These are phyloP conservation scores for Coriaria nepalensis DNA, from an alignment of 306 rosid genomes.

Conservation along the genomic window DNA sequence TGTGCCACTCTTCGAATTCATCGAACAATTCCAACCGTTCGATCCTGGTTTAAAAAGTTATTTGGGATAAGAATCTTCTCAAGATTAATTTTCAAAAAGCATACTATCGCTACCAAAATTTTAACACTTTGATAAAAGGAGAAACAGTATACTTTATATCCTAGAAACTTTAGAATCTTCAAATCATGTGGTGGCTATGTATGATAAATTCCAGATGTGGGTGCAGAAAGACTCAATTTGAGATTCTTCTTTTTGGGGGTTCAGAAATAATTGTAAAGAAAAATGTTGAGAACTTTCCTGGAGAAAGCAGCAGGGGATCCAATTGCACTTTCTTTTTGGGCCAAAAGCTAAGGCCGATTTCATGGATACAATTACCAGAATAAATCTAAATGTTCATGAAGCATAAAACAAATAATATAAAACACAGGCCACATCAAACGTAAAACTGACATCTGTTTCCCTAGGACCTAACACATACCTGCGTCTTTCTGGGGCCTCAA, in stretches of 20 bases:
- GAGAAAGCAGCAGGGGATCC: too few relatives aligned
- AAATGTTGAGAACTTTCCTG: too few relatives aligned
- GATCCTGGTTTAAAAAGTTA: constrained; percentile 39
- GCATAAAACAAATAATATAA: too few relatives aligned
- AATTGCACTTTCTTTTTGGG: too few relatives aligned
- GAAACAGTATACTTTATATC: constrained; percentile 5
- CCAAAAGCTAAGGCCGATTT: too few relatives aligned
- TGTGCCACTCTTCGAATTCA: constrained; percentile 98
- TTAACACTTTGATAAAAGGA: not conserved
- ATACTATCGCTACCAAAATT: constrained; percentile 12
- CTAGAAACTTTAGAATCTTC: constrained; percentile 17
- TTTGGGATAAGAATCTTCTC: constrained; percentile 23
- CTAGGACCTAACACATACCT: constrained; percentile 36
- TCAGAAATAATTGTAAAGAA: too few relatives aligned
- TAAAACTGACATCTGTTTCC: not conserved
- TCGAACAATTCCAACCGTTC: constrained; percentile 91
- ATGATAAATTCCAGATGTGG: constrained; percentile 8
- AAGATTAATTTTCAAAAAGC: constrained; percentile 13
- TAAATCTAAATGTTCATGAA: too few relatives aligned
- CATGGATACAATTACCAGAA: too few relatives aligned
- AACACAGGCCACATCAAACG: too few relatives aligned
- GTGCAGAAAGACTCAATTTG: not conserved
- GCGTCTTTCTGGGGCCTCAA: constrained; percentile 82
- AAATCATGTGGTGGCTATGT: constrained; percentile 16
- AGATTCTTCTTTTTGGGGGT: too few relatives aligned